phyloP scores from a whole-genome alignment of 345 rosid species.

The Salix purpurea region DNA sequence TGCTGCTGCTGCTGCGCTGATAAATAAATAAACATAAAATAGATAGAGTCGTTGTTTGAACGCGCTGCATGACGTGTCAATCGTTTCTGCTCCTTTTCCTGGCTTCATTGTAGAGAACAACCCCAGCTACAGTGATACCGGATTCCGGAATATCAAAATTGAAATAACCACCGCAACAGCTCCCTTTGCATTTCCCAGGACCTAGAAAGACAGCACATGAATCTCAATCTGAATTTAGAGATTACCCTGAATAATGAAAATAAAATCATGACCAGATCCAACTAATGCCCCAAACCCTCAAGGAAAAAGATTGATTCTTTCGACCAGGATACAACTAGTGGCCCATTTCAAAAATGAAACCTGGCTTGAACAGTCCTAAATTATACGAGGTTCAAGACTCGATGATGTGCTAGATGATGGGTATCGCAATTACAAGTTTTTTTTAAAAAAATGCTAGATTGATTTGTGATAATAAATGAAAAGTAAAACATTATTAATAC shows the following conservation, averaged over 20 bases:
- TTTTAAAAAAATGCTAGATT: too few species aligned
- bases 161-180: slow-evolving; percentile 42
- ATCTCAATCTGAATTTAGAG: not conserved
- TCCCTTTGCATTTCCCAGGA: slow-evolving; percentile 44
- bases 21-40: not conserved
- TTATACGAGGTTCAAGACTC: not conserved
- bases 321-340: too few species aligned
- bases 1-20: not conserved
- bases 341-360: not conserved
- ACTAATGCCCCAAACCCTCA: not conserved
- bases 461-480: too few species aligned
- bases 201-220: slow-evolving; percentile 19
- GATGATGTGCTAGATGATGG: not conserved
- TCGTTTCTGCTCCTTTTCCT: slow-evolving; percentile 28
- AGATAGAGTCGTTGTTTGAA: not conserved
- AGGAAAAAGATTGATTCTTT: not conserved
- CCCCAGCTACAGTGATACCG: slow-evolving; percentile 40
- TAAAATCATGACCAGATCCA: not conserved
- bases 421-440: not conserved
- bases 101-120: slow-evolving; percentile 41
- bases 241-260: not conserved
- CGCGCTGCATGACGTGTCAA: not conserved
- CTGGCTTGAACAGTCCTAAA: not conserved
- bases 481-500: too few species aligned
- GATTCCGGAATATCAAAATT: slow-evolving; percentile 38